phyloP scores from a whole-genome alignment of 2,329 filamentous ascomycete species.

The Penicillium sp. region DNA sequence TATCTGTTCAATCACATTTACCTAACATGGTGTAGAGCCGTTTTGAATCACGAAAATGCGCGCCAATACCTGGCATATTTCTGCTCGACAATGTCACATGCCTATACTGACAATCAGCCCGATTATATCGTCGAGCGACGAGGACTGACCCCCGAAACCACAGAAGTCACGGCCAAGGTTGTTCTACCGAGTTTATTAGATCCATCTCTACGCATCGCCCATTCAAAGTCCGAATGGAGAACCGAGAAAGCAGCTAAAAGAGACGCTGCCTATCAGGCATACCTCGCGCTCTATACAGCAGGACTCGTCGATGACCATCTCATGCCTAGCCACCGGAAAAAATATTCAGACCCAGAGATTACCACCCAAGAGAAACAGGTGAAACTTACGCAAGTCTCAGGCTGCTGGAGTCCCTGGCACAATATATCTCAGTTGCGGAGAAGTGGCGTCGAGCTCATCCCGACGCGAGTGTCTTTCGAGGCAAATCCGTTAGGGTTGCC shows the following conservation, averaged over 20 bases:
- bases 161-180: constrained; percentile 53
- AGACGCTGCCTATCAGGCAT: constrained; percentile 81
- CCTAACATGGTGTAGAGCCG: constrained; percentile 47
- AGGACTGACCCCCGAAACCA: constrained; percentile 17
- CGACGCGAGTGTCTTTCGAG: constrained; percentile 19
- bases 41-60: constrained; percentile 69
- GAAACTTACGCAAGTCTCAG: constrained; percentile 27
- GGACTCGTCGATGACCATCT: constrained; percentile 75
- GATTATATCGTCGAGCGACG: constrained; percentile 59
- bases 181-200: constrained; percentile 68
- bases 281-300: constrained; percentile 62
- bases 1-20: background rate
- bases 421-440: constrained; percentile 30
- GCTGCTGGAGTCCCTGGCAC: constrained; percentile 36
- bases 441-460: constrained; percentile 16
- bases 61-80: constrained; percentile 78
- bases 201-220: constrained; percentile 53
- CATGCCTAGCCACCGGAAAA: constrained; percentile 55
- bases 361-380: constrained; percentile 21
- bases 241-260: constrained; percentile 70
- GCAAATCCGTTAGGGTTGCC: constrained; percentile 14
- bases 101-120: constrained; percentile 63
- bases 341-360: constrained; percentile 35
- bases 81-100: constrained; percentile 59
- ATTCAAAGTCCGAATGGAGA: constrained; percentile 57